Conservation (phyloP, 2,329 filamentous ascomycete species). For the Xylaria sp. region DNA sequence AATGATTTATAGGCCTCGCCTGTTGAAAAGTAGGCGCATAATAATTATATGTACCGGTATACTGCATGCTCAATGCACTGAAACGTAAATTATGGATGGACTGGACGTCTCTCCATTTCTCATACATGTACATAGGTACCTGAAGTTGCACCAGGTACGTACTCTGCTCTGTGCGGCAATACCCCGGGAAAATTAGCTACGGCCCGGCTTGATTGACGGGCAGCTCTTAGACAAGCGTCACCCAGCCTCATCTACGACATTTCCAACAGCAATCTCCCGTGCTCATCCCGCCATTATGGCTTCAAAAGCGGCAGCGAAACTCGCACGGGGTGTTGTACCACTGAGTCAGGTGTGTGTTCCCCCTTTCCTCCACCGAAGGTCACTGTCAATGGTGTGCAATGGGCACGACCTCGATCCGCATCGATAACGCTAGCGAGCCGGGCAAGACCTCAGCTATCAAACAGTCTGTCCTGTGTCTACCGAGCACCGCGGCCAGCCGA, state of each 20-base stretch:
- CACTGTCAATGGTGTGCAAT: conserved; percentile 20
- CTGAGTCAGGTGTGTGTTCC: conserved; percentile 65
- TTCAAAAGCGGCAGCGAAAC: conserved; percentile 68
- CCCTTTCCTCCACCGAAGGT: not conserved
- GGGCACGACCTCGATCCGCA: not conserved
- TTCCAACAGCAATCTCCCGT: conserved; percentile 38
- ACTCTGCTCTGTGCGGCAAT: conserved; percentile 37
- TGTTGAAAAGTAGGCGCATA: not conserved
- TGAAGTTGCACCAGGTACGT: not conserved
- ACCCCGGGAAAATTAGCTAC: conserved; percentile 29
- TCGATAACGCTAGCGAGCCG: not conserved
- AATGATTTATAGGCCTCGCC: not conserved
- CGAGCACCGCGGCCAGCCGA: conserved; percentile 16
- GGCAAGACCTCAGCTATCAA: conserved; percentile 3
- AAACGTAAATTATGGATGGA: no score
- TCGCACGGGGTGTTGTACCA: conserved; percentile 63
- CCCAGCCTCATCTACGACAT: conserved; percentile 33
- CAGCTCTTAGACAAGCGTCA: conserved; percentile 39
- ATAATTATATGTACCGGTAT: not conserved
- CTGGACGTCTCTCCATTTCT: no score
- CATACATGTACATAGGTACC: no score
- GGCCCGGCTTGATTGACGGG: conserved; percentile 22
- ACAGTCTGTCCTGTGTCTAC: not conserved
- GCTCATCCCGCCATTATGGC: conserved; percentile 62
- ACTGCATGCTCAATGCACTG: not conserved